These are phyloP conservation scores for Phlebiopsis gigantea DNA, from an alignment of 768 basidiomycete species.

Conservation along the genomic window DNA sequence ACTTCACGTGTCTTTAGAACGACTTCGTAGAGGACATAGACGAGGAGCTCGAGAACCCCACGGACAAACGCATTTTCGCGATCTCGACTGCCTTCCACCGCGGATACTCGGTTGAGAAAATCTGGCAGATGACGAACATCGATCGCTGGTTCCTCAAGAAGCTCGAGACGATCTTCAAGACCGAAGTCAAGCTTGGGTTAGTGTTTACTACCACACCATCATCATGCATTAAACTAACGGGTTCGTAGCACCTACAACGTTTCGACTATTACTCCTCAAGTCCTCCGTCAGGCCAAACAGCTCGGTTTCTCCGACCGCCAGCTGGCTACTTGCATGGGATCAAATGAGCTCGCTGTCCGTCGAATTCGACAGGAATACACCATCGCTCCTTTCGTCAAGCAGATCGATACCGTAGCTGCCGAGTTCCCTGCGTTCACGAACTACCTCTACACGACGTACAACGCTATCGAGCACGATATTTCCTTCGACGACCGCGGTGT, in stretches of 20 bases:
- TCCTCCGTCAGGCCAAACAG: constrained; percentile 84
- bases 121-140: constrained; percentile 97
- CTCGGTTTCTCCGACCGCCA: constrained; percentile 95
- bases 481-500: constrained; percentile 87
- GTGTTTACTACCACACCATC: constrained; percentile 25
- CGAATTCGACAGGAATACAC: constrained; percentile 79
- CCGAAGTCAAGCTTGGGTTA: constrained; percentile 75
- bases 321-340: constrained; percentile 74
- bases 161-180: constrained; percentile 75
- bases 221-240: neutral
- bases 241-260: constrained; percentile 53
- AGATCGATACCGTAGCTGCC: constrained; percentile 98
- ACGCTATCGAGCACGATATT: constrained; percentile 91
- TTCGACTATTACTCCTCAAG: constrained; percentile 52
- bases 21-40: constrained; percentile 87
- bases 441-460: constrained; percentile 98
- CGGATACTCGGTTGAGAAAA: constrained; percentile 92
- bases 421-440: constrained; percentile 99
- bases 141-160: constrained; percentile 98
- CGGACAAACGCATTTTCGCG: constrained; percentile 96
- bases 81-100: constrained; percentile 90
- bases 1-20: constrained; percentile 45
- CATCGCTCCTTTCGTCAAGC: constrained; percentile 91
- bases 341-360: constrained; percentile 91
- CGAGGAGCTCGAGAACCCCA: constrained; percentile 89